Percentiles rank a stretch among this genome's conserved stretches.
phyloP scores from a whole-genome alignment of 331 rosid species.

The Cydonia oblonga region DNA sequence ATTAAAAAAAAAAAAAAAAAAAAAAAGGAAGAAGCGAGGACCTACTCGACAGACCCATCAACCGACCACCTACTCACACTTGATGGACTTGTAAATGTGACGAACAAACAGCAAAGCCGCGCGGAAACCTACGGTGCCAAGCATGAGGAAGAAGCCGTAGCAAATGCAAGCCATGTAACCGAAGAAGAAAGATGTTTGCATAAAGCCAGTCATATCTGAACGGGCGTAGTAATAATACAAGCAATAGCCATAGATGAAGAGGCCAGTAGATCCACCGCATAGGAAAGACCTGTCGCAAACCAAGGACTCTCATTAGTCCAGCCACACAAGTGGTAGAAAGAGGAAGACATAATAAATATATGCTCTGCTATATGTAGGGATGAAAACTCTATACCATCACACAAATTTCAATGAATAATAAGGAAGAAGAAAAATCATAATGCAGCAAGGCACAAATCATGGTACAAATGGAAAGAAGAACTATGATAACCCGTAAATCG shows the following conservation, averaged over 20 bases:
- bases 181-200: constrained; percentile 95
- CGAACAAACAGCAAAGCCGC: constrained; percentile 86
- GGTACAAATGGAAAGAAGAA: too few relatives aligned
- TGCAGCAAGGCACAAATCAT: too few relatives aligned
- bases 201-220: constrained; percentile 91
- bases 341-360: not conserved
- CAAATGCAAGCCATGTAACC: constrained; percentile 99
- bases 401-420: too few relatives aligned
- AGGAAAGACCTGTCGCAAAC: constrained; percentile 62
- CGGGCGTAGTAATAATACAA: constrained; percentile 85
- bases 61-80: constrained; percentile 60
- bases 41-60: constrained; percentile 17
- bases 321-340: not conserved
- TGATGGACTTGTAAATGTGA: constrained; percentile 91
- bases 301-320: constrained; percentile 9
- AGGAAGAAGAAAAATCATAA: too few relatives aligned
- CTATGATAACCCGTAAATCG: too few relatives aligned
- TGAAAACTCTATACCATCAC: too few relatives aligned
- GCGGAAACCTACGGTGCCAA: constrained; percentile 83
- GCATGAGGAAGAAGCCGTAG: constrained; percentile 97
- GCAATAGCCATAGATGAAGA: constrained; percentile 92
- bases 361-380: not conserved
- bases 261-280: constrained; percentile 93
- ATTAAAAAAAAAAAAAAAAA: too few relatives aligned
- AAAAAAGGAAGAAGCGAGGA: constrained; percentile 12